Conservation (phyloP, 2,329 filamentous ascomycete genomes). For the Ceratocystis eucalypticola region DNA sequence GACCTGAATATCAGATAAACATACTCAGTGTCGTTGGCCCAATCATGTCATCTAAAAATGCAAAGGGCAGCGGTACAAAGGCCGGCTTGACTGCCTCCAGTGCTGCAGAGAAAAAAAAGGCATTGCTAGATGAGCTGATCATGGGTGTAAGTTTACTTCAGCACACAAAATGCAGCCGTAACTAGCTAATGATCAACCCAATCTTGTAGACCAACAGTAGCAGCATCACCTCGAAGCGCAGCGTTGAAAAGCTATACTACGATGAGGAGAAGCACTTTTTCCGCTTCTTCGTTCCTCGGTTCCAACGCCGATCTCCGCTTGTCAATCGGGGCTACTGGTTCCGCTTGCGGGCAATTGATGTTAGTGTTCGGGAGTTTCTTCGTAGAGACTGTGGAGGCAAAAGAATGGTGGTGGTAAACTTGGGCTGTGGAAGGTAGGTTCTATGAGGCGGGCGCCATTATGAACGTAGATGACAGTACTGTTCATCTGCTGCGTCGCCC, state of each 20-base stretch:
- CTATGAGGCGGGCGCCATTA: too few species aligned
- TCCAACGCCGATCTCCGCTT: constrained; percentile 67
- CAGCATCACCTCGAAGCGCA: constrained; percentile 83
- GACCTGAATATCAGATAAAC: background rate
- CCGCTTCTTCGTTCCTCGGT: constrained; percentile 74
- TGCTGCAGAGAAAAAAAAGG: constrained; percentile 20
- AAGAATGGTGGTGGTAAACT: constrained; percentile 65
- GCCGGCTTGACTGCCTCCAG: constrained; percentile 8
- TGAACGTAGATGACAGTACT: background rate
- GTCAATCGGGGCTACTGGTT: constrained; percentile 87
- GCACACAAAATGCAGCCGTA: background rate
- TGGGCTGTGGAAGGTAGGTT: constrained; percentile 79
- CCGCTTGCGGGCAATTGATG: constrained; percentile 68
- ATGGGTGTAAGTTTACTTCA: constrained; percentile 36
- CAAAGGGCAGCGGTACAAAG: background rate
- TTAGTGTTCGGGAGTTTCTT: constrained; percentile 62
- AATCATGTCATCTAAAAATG: background rate
- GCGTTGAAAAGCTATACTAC: constrained; percentile 81
- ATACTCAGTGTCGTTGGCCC: background rate
- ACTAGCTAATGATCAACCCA: constrained; percentile 14
- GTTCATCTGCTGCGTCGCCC: background rate
- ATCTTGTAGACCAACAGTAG: constrained; percentile 65
- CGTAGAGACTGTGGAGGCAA: constrained; percentile 29
- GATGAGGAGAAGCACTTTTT: constrained; percentile 68
- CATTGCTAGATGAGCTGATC: constrained; percentile 36